These are phyloP conservation scores for Ceratocystis huliohia DNA, from an alignment of 2,329 filamentous ascomycete species.

Conservation along the genomic window DNA sequence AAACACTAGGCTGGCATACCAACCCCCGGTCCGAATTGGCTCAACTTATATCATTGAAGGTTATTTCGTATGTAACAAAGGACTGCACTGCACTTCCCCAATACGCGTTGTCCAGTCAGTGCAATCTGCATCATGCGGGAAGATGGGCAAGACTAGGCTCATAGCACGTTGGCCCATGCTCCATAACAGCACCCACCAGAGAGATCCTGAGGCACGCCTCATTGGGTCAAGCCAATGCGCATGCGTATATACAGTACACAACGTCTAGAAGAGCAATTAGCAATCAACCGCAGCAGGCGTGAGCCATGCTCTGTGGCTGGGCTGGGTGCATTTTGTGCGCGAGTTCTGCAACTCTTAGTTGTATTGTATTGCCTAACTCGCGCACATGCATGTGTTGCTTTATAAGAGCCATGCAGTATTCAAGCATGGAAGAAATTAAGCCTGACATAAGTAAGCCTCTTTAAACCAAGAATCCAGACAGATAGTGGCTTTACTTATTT, in stretches of 20 bases:
- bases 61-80: neutral
- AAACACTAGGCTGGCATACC: neutral
- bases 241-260: neutral
- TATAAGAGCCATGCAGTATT: neutral
- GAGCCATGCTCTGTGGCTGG: neutral
- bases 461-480: neutral
- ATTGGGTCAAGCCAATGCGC: neutral
- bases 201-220: neutral
- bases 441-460: neutral
- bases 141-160: neutral
- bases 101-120: neutral
- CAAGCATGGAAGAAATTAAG: neutral
- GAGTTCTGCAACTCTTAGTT: neutral
- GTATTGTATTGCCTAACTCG: neutral
- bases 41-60: neutral
- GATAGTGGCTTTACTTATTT: neutral
- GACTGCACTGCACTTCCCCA: neutral
- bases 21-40: neutral
- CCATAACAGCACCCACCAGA: neutral
- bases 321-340: neutral
- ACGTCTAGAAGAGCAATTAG: neutral
- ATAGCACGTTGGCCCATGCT: conserved; percentile 1
- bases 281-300: neutral
- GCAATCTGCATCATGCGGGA: neutral
- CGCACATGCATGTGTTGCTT: neutral